A percentile compares a stretch with the other conserved stretches of the same genome.
phyloP scores from a whole-genome alignment of 129 eudicot genomes.

The Arctium minus region DNA sequence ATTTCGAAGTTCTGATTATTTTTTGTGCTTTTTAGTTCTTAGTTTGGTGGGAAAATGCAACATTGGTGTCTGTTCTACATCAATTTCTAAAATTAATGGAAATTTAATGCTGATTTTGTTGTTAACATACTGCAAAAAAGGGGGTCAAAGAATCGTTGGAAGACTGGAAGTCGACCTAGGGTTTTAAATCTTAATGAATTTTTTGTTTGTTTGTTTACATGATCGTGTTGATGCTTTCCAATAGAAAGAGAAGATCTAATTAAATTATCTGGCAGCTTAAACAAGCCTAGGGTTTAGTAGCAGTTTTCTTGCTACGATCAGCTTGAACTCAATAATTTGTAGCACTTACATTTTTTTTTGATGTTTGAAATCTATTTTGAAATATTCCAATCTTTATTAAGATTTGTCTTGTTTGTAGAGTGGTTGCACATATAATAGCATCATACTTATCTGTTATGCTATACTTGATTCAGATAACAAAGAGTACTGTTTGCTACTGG shows the following conservation, averaged over 20 bases:
- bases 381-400: background rate
- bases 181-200: slow-evolving; percentile 13
- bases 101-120: slow-evolving; percentile 14
- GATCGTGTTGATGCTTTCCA: background rate
- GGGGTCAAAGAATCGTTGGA: background rate
- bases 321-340: background rate
- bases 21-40: background rate
- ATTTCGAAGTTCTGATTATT: background rate
- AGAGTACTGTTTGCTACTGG: background rate
- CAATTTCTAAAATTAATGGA: slow-evolving; percentile 2
- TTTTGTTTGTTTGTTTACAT: background rate
- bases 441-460: background rate
- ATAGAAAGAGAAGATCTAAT: background rate
- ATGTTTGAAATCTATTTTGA: slow-evolving; percentile 1
- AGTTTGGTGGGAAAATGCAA: background rate
- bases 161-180: slow-evolving; percentile 8
- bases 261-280: background rate
- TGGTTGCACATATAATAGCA: background rate
- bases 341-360: background rate
- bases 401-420: background rate
- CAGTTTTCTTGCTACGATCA: background rate
- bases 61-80: background rate
- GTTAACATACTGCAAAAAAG: background rate
- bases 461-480: slow-evolving; percentile 2
- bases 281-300: slow-evolving; percentile 16